Base-by-base conservation (phyloP, 1,284 basidiomycete species). In the Rhizoctonia solani region DNA sequence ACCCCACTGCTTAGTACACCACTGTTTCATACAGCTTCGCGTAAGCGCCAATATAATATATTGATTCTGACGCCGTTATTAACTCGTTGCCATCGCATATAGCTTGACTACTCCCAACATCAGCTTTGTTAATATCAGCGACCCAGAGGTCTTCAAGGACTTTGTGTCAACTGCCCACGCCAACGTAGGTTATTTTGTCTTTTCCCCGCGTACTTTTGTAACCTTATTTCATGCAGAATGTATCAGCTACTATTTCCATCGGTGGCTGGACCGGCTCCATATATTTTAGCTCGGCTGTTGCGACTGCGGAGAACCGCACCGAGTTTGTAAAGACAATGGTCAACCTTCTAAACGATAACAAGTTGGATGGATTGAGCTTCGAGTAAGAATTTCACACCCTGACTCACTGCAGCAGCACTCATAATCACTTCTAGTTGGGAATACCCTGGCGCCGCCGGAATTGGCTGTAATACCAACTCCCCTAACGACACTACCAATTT, bases 321-420 rank as follows among this genome's bases (percentile, higher is more conserved):
- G 76, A 69, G 0, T 81, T 83, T 63, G 76, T 79, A 46, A 66
- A 71, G 11, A 79, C 79, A 67, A 78, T 82, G 63, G 69, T 77
- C 16, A 67, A 68, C 27, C 73, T 81, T 29, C 79, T 81, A 71
- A 73, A 77, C 66, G 58, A 73, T 65, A 81, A 80, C 73, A 72
- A 77, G 59, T 72, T 82, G 1, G 81, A 82, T 70, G 81, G 81
- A 23, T 77, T 83, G 69, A 80, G 82, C 69, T 76, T 81, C 29
- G 69, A 70, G 69, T 71, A 54, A 52, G 70, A n/a, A n/a, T 61
- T 11, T 21, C 50, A 25, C 2, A 4, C 37, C 16, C 4, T 23
- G 16, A 13, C 2, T 0, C 29, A n/a, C 6, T 37, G 1, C n/a
- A 1, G 21, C 14, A 8, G 16, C 16, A 47, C 44, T 39, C 4